Evolutionary conservation across 169 alveolate genomes (phyloP).

Genomic region (Plasmodium vivax): DNA sequence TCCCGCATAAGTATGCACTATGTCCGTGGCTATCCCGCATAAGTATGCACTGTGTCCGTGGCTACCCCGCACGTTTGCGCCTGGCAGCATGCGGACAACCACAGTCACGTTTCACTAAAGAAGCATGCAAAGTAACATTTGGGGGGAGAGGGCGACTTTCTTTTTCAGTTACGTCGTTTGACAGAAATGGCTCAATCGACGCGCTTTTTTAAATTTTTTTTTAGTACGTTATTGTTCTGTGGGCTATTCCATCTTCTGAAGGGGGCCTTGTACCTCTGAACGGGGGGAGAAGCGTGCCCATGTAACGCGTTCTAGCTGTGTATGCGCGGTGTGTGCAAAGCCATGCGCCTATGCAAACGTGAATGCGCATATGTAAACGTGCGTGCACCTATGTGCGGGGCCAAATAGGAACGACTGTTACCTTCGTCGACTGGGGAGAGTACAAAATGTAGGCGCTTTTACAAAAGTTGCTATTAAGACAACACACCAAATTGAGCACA

Average conservation of each 20-base stretch:
- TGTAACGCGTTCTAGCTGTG: neutral
- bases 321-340: neutral
- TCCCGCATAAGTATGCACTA: neutral
- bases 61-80: neutral
- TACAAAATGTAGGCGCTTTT: constrained; percentile 61
- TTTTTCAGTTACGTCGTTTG: constrained; percentile 3
- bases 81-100: neutral
- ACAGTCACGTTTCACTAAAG: neutral
- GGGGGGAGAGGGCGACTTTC: neutral
- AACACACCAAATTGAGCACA: constrained; percentile 28
- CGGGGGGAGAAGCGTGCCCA: neutral
- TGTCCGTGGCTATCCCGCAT: neutral
- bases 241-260: constrained; percentile 74
- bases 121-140: neutral
- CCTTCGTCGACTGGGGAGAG: constrained; percentile 44
- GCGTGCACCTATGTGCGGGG: neutral
- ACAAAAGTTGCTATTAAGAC: constrained; percentile 58
- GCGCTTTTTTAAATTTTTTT: neutral
- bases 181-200: neutral
- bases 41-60: neutral
- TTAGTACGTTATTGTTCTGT: constrained; percentile 53
- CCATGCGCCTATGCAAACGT: neutral
- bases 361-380: neutral
- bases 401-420: neutral
- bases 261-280: constrained; percentile 33